Evolutionary conservation across 1,284 basidiomycete species (phyloP), one percentile per base, ranked within the genome.

Genomic region (Phellinidium pouzarii): DNA sequence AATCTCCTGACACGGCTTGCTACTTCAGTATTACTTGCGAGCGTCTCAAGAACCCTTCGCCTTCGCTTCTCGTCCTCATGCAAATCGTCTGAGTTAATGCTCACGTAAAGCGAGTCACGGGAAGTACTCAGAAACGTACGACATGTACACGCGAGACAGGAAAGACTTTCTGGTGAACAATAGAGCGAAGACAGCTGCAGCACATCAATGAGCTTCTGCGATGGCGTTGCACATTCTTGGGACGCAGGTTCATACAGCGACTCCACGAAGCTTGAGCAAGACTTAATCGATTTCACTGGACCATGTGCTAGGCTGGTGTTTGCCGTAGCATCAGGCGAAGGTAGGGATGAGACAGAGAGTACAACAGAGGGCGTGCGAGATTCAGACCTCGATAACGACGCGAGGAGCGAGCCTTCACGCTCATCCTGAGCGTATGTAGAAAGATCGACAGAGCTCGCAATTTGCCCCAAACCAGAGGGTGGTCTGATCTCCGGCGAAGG

Each of bases 401-500:
- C 25, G 8, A 26, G 14, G 8, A 51, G 31, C n/a, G 53, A 55
- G 17, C 40, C 48, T 12, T 55, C 53, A 19, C 48, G 48, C 26
- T 55, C 53, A 9, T 55, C 53, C 29, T 47, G 53, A 11, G 45
- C 49, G n/a, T 55, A 55, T 11, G 53, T 51, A 19, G 50, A 52
- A 11, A 56, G 47, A 44, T 56, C 50, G 22, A 49, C 41, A 6
- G 44, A 43, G 9, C 44, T 49, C 31, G 51, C 52, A 22, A 49
- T 49, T 42, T 48, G 44, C 14, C 55, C 55, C 1, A 57, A 47
- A 12, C 55, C 55, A 4, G 49, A 52, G 6, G 55, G 55, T 12
- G 55, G 55, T 27, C 55, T 46, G 29, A 57, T 57, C 20, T 57
- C 52, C 17, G 55, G 55, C 5, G 51, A 53, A 23, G 52, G 55